Evolutionary conservation across 2,329 filamentous ascomycete species (phyloP), one percentile per base, ranked within the genome.

Genomic region (Beauveria caledonica): DNA sequence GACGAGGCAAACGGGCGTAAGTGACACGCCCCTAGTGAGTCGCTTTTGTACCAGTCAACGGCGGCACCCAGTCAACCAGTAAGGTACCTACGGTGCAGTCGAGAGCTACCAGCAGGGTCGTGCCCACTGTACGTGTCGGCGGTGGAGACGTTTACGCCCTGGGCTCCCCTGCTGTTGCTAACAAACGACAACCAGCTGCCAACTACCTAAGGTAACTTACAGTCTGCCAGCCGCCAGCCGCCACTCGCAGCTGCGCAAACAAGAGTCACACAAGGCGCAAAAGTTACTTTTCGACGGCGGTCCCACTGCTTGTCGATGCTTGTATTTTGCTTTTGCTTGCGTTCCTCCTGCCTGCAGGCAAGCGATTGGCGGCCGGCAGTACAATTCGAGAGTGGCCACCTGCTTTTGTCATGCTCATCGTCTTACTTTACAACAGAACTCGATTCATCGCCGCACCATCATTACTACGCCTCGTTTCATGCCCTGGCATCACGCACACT

Each of bases 71-170:
- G 33, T 36, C 13, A 1, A 36, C 13, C 33, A 36, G 33, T 36
- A 36, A 3, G 23, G 23, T 23, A n/a, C n/a, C 13, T 36, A 36
- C 11, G 11, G 33, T 13, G 11, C 33, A 36, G 33, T 36, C 5
- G 33, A 36, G 11, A 10, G 33, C 33, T 36, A 36, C 33, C 33
- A 36, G 33, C 33, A 36, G 11, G 11, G 15, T 10, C 10, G 21
- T 49, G 44, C 11, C 29, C 54, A 57, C 54, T 49, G 54, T 49
- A 57, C 55, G 42, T 58, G 55, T 58, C 55, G 27, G 21, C n/a
- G 36, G 55, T 58, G 55, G 55, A 50, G 55, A 23, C 17, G 9
- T 50, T 17, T 11, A n/a, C 55, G 55, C 55, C 55, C 55, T 58
- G 55, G 39, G 46, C 25, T 29, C 15, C n/a, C 10, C 19, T 23